Evolutionary conservation across 192 early-diverging fungal species (phyloP), one percentile per base, ranked within the genome.

Genomic region (Phlyctochytrium bullatum): DNA sequence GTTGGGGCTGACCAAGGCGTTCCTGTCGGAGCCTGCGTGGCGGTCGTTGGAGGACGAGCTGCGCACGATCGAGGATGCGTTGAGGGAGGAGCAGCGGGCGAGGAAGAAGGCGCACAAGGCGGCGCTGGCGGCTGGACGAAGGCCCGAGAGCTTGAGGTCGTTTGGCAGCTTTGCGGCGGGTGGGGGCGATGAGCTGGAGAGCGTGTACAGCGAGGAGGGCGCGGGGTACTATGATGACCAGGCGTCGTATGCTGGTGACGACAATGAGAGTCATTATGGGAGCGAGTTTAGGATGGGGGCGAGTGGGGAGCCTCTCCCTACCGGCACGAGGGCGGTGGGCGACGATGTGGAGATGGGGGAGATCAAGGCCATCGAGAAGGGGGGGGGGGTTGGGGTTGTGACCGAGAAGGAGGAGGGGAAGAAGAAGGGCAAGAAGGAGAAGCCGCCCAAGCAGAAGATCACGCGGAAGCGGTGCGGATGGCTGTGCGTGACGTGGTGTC

Each of bases 401-500:
- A 30, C 32, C 36, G 54, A 52, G 30, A 62, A 3, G 2, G 53
- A 27, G 28, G 17, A 2, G 23, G 36, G 28, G 25, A 68, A 74
- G 40, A 64, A 70, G 50, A 69, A 73, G 63, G 54, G 54, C 54
- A 61, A 54, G 36, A 23, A 14, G 35, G 60, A 34, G 14, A 68
- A 77, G 35, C 56, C 53, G 40, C 64, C 70, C 59, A 6, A 20
- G 10, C 54, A 77, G 50, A 63, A 74, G 40, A 71, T 75, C 61
- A 88, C 83, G 47, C 82, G 90, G 59, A 76, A 78, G 24, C 65
- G 81, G 2, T 68, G 69, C 36, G 59, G 75, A 47, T 93, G 90
- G 92, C 87, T 91, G 16, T 78, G 73, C 35, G 85, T 84, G 58
- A 90, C 89, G n/a, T 92, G 92, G 88, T 78, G 82, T 29, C 75